Base-by-base conservation (phyloP, 176 grass and related monocot genomes). In the Oryza rufipogon region DNA sequence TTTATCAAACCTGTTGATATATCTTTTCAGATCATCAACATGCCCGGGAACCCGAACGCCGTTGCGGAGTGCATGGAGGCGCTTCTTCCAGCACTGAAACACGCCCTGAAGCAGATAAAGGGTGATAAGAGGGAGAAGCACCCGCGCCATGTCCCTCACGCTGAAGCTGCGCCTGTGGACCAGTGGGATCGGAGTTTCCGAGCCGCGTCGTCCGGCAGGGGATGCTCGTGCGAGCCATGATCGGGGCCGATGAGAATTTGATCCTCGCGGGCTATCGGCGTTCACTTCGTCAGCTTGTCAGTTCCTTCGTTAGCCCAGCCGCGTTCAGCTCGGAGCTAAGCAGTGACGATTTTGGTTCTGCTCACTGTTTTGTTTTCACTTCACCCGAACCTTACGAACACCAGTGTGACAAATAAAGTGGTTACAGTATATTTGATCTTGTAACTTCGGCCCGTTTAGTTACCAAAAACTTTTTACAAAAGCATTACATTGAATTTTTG, bases 101-200 rank as follows among this genome's bases (percentile, higher is more conserved):
- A 98, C 5, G 96, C 89, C 15, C 75, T 96, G 33, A 96, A 85
- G 75, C 96, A 99, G 83, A 81, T 99, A 30, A 99, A 91, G 38
- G 96, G 91, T 15, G 89, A 96, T 68, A 99, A 99, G 67, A 91
- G 89, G 81, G 96, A 96, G 89, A 98, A 98, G 71, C 93, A 98
- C 42, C 96, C 91, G 4, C 85, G 81, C 6, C 96, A 99, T 17
- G 11, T 87, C 11, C 96, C 89, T 46, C 93, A 96, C 9, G 73
- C 91, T 9, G 84, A 87, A 68, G 89, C 85, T 4, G 74, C 39
- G 6, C 80, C 87, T 0, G 83, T 77, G 2, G 91, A 99, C 30
- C 85, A 96, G 70, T 96, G 93, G 93, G 96, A 98, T 71, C 89
- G 75, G 20, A 98, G 93, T 71, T 94, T 87, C 44, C 80, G 84